These are phyloP conservation scores for Aureobasidium mangrovei DNA, from an alignment of 2,329 filamentous ascomycete species.

Conservation along the genomic window DNA sequence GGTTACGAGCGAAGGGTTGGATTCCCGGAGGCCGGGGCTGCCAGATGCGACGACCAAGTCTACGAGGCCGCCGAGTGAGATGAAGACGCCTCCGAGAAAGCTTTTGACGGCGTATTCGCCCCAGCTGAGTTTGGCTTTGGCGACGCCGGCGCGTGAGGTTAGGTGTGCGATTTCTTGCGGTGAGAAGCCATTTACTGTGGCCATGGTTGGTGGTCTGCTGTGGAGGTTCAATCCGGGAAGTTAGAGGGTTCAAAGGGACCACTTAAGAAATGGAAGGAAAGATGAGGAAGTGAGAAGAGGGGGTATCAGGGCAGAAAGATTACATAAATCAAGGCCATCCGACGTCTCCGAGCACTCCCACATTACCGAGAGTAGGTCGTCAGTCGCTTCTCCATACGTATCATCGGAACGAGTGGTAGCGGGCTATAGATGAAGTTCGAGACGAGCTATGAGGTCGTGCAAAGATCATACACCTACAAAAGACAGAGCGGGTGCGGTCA, in stretches of 20 bases:
- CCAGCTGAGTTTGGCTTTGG: constrained; percentile 22
- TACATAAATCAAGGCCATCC: too few species aligned
- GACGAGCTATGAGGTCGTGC: background rate
- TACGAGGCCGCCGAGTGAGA: constrained; percentile 29
- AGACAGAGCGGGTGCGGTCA: background rate
- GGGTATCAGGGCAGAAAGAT: too few species aligned
- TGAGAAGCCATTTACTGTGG: constrained; percentile 11
- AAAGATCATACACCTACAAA: background rate
- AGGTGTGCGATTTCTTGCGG: constrained; percentile 16
- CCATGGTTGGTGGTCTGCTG: background rate
- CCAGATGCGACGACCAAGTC: constrained; percentile 27
- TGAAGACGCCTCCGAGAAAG: constrained; percentile 25
- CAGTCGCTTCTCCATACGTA: background rate
- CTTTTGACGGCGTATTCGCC: constrained; percentile 29
- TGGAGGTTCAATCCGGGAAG: background rate
- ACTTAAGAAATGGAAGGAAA: too few species aligned
- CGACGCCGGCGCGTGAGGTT: constrained; percentile 15
- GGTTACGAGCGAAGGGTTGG: constrained; percentile 17
- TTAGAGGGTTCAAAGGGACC: too few species aligned
- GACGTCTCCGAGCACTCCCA: too few species aligned
- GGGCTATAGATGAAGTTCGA: background rate
- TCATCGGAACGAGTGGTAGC: background rate
- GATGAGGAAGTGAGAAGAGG: too few species aligned
- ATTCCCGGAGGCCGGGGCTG: constrained; percentile 20
- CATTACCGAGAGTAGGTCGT: too few species aligned